A percentile compares a stretch with the other conserved stretches of the same genome.
These are phyloP conservation scores for Novakomyces olei DNA, from an alignment of 805 yeast genomes.

Conservation along the genomic window DNA sequence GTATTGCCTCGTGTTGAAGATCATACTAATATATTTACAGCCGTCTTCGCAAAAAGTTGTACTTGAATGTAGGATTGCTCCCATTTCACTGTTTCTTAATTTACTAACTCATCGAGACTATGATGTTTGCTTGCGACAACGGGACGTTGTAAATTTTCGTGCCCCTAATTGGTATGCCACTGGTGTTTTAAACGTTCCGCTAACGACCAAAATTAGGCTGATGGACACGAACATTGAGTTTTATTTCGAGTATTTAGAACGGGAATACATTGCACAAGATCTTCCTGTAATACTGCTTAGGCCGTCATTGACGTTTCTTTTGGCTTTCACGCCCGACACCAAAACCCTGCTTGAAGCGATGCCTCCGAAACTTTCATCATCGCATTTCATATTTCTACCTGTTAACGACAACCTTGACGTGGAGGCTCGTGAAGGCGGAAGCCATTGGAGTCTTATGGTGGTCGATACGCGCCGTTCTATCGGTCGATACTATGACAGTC, in stretches of 20 bases:
- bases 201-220: too few relatives aligned
- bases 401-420: constrained; percentile 43
- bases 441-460: constrained; percentile 54
- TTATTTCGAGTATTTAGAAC: neutral
- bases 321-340: constrained; percentile 21
- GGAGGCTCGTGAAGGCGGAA: constrained; percentile 40
- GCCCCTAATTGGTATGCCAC: constrained; percentile 1
- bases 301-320: constrained; percentile 44
- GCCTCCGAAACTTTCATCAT: constrained; percentile 21
- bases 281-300: constrained; percentile 16
- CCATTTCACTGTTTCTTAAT: too few relatives aligned
- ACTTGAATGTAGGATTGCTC: too few relatives aligned
- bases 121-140: constrained; percentile 2
- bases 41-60: too few relatives aligned
- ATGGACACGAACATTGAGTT: constrained; percentile 2
- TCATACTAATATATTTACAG: too few relatives aligned
- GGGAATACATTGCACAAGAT: neutral
- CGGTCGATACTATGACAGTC: constrained; percentile 38
- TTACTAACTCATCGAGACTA: too few relatives aligned
- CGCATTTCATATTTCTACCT: constrained; percentile 40
- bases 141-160: constrained; percentile 2
- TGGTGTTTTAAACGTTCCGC: too few relatives aligned
- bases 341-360: constrained; percentile 15
- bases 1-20: too few relatives aligned
- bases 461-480: constrained; percentile 26